Conservation (phyloP, 176 grass and related monocot species). For the Thalia dealbata region DNA sequence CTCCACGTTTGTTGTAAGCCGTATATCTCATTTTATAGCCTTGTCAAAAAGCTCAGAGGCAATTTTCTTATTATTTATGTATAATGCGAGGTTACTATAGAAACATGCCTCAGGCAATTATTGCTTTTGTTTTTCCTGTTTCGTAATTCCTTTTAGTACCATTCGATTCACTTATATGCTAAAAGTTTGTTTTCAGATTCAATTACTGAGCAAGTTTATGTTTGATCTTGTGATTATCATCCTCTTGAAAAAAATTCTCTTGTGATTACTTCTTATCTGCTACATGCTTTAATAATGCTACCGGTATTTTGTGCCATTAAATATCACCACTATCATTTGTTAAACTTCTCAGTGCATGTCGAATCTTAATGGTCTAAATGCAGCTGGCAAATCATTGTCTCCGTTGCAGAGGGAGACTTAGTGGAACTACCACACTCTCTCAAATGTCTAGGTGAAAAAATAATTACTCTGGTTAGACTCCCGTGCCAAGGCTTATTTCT, state of each 20-base stretch:
- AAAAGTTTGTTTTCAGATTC: background rate
- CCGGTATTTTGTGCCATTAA: background rate
- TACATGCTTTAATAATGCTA: background rate
- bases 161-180: background rate
- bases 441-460: background rate
- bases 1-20: background rate
- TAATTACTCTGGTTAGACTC: background rate
- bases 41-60: background rate
- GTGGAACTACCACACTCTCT: slow-evolving; percentile 10
- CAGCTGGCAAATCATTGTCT: slow-evolving; percentile 13
- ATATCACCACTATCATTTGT: background rate
- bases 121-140: too few relatives aligned
- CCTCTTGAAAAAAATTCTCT: background rate
- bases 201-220: background rate
- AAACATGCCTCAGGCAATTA: background rate
- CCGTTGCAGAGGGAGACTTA: background rate
- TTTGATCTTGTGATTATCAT: background rate
- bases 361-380: slow-evolving; percentile 5
- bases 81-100: background rate
- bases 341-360: background rate
- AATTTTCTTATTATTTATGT: background rate
- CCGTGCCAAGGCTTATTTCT: background rate
- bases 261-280: background rate
- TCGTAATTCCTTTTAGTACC: background rate
- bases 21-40: background rate